phyloP scores from a whole-genome alignment of 139 green algal genomes.

The Auxenochlorella pyrenoidosa region DNA sequence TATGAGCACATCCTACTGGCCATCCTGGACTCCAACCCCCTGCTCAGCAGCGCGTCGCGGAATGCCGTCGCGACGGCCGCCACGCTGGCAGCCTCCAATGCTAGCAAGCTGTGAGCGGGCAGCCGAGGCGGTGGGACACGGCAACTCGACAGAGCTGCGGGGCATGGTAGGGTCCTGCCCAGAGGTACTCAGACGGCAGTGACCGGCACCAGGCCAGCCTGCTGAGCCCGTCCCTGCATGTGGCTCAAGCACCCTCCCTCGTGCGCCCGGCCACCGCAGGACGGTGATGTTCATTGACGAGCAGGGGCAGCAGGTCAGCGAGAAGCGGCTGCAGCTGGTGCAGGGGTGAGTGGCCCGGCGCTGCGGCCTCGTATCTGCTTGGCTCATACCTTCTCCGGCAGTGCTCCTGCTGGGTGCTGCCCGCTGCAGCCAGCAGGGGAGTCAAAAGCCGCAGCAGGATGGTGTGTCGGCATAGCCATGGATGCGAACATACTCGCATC shows the following conservation, averaged over 20 bases:
- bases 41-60: constrained; percentile 18
- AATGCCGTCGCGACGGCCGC: constrained; percentile 23
- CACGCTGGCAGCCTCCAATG: neutral
- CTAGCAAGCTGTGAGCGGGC: constrained; percentile 22
- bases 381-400: no score
- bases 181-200: no score
- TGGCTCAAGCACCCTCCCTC: no score
- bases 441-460: no score
- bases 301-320: constrained; percentile 34
- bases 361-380: neutral
- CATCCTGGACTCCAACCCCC: constrained; percentile 39
- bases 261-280: neutral
- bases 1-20: constrained; percentile 47
- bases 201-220: neutral
- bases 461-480: no score
- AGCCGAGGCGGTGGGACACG: neutral
- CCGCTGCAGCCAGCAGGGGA: no score
- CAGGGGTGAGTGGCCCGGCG: neutral
- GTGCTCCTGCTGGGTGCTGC: no score
- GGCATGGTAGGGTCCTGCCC: no score
- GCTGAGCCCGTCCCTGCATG: neutral
- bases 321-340: constrained; percentile 26
- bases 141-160: neutral
- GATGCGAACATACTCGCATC: no score
- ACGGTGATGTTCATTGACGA: constrained; percentile 54